Base-by-base conservation (phyloP, 208 protist genomes). In the Trypanosoma boissoni region DNA sequence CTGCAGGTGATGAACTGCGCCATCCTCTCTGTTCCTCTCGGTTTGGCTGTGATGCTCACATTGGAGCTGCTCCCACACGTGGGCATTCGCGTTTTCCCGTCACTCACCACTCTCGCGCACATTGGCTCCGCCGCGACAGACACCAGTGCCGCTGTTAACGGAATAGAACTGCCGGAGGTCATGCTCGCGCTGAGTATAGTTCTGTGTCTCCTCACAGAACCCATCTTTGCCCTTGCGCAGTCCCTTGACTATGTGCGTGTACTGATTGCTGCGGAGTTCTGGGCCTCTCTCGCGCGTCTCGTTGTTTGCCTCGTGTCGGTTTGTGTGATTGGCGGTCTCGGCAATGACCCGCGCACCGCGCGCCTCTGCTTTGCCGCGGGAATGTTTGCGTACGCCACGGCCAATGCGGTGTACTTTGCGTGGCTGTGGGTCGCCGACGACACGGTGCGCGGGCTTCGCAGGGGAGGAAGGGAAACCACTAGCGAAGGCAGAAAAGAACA, bases 231-330 rank as follows among this genome's bases (percentile, higher is more conserved):
- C n/a, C 58, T 94, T 23, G 67, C 76, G 29, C 75, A 85, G 42
- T 80, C 76, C 1, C 74, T 91, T 16, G 78, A 89, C 55, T 52
- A 83, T 34, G 83, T 84, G 27, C 75, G 74, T 18, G 58, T 75
- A 9, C 69, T 88, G 6, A 79, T 94, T 16, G 20, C 88, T 7
- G 79, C 87, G 6, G 83, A 94, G 72, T 88, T 74, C 44, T 64
- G 60, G 23, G 62, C 80, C 20, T 56, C 88, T 18, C 31, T 81
- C 4, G 70, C 68, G 36, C 83, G 87, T 12, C 63, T 88, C 39
- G 12, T 75, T 6, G 67, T 74, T 8, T 78, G 70, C 12, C 71
- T 91, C 24, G 10, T 54, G 7, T 56, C 81, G 21, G 31, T 86
- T 31, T 64, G 23, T 60, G n/a, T 32, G 20, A 7, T 41, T 31